Evolutionary conservation across 108 stramenopile genomes (phyloP).

Genomic region (Discostella pseudostelligera): DNA sequence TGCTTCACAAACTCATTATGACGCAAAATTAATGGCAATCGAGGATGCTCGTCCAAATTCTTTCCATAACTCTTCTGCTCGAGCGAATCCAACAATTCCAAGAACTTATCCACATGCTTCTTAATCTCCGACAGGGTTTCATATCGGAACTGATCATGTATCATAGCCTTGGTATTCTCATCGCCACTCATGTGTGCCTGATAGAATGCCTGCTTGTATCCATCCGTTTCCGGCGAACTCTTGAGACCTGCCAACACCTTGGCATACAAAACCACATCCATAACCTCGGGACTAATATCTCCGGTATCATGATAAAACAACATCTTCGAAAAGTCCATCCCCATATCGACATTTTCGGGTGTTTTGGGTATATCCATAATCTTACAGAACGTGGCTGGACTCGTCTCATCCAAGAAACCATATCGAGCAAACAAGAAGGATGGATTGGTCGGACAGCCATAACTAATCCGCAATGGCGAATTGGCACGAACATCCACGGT

Average conservation of each 20-base stretch:
- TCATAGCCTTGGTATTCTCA: slow-evolving; percentile 35
- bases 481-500: slow-evolving; percentile 44
- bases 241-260: slow-evolving; percentile 37
- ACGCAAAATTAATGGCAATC: slow-evolving; percentile 51
- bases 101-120: slow-evolving; percentile 55
- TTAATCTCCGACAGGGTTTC: slow-evolving; percentile 50
- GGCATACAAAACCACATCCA: slow-evolving; percentile 48
- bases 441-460: slow-evolving; percentile 48
- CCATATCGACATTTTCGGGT: slow-evolving; percentile 38
- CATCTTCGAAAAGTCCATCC: slow-evolving; percentile 46
- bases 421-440: slow-evolving; percentile 48
- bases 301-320: slow-evolving; percentile 53
- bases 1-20: slow-evolving; percentile 57
- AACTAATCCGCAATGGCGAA: slow-evolving; percentile 41
- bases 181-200: slow-evolving; percentile 57
- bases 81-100: slow-evolving; percentile 44
- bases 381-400: slow-evolving; percentile 51
- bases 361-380: slow-evolving; percentile 51
- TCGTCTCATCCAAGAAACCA: slow-evolving; percentile 51
- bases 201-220: slow-evolving; percentile 50
- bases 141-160: slow-evolving; percentile 55
- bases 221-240: slow-evolving; percentile 26
- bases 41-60: slow-evolving; percentile 52
- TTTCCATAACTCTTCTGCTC: slow-evolving; percentile 42
- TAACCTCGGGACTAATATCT: slow-evolving; percentile 45